phyloP scores from a whole-genome alignment of 1,139 yeast genomes.

The Petasospora rhodanensis region DNA sequence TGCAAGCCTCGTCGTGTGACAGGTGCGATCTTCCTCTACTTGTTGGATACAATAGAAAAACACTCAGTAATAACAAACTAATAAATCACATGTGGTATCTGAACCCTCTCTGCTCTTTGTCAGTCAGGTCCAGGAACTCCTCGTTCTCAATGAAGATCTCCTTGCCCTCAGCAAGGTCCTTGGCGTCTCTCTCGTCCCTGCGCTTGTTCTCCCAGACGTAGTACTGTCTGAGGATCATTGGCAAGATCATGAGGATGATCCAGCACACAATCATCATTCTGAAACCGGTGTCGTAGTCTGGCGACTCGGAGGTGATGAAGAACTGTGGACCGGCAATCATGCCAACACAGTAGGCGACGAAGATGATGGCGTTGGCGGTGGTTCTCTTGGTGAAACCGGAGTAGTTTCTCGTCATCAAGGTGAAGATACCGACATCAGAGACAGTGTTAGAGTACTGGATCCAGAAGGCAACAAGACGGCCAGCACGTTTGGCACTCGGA shows the following conservation, averaged over 20 bases:
- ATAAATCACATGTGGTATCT: slow-evolving; percentile 4
- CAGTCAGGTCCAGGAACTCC: slow-evolving; percentile 3
- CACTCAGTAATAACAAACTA: too few relatives aligned
- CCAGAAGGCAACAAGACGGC: slow-evolving; percentile 29
- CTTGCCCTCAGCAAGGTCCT: not conserved
- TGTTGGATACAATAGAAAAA: too few relatives aligned
- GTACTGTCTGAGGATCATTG: slow-evolving; percentile 6
- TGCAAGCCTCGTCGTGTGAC: too few relatives aligned
- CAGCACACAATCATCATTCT: slow-evolving; percentile 7
- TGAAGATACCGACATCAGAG: slow-evolving; percentile 22
- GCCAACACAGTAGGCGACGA: slow-evolving; percentile 23
- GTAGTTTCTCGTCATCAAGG: slow-evolving; percentile 24
- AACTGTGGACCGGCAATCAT: slow-evolving; percentile 28
- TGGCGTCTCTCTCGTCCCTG: slow-evolving; percentile 3
- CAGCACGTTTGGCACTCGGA: slow-evolving; percentile 25
- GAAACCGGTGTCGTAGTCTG: slow-evolving; percentile 6
- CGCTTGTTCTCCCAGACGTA: slow-evolving; percentile 7
- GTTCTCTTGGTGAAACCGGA: slow-evolving; percentile 29
- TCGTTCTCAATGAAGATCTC: not conserved
- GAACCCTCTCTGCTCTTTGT: slow-evolving; percentile 6
- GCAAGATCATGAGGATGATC: slow-evolving; percentile 5
- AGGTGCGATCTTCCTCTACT: too few relatives aligned
- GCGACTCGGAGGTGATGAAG: slow-evolving; percentile 8
- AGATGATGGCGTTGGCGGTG: slow-evolving; percentile 24
- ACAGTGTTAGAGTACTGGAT: slow-evolving; percentile 18